A percentile compares a stretch with the other conserved stretches of the same genome.
Evolutionary conservation across 2,329 filamentous ascomycete species (phyloP).

Genomic region (Alternaria arborescens): DNA sequence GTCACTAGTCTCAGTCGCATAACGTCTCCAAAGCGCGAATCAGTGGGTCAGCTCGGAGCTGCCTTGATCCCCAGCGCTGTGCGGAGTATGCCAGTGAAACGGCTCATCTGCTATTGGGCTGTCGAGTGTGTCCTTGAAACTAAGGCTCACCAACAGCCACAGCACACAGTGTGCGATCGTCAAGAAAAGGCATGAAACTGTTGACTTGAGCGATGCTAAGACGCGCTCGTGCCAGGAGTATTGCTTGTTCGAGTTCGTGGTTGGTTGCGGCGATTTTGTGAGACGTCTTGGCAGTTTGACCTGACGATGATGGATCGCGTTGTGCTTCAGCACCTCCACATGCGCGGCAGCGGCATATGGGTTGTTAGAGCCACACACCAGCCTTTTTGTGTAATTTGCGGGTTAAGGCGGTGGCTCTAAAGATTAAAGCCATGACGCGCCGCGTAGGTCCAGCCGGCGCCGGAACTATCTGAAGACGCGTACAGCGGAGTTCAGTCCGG

Average conservation of each 20-base stretch:
- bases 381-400: not conserved
- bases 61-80: conserved; percentile 13
- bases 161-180: conserved; percentile 18
- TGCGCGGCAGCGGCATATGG: conserved; percentile 4
- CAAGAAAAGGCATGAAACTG: conserved; percentile 8
- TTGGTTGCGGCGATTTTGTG: conserved; percentile 28
- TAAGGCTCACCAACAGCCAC: conserved; percentile 30
- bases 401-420: conserved; percentile 2
- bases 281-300: conserved; percentile 42
- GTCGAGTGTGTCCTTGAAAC: conserved; percentile 35
- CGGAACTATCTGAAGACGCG: conserved; percentile 1
- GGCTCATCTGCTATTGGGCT: conserved; percentile 18
- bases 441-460: not conserved
- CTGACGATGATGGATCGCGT: conserved; percentile 31
- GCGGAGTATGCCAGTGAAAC: conserved; percentile 25
- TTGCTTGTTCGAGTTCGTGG: conserved; percentile 16
- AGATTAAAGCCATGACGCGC: conserved; percentile 4
- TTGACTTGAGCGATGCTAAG: conserved; percentile 8
- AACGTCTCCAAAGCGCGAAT: conserved; percentile 35
- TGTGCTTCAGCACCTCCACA: conserved; percentile 30
- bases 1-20: conserved; percentile 30
- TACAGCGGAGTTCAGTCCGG: not conserved
- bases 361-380: conserved; percentile 5
- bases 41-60: conserved; percentile 25
- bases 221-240: conserved; percentile 4